Conservation (phyloP, 805 yeast genomes). For the Kazachstania kunashirensis region DNA sequence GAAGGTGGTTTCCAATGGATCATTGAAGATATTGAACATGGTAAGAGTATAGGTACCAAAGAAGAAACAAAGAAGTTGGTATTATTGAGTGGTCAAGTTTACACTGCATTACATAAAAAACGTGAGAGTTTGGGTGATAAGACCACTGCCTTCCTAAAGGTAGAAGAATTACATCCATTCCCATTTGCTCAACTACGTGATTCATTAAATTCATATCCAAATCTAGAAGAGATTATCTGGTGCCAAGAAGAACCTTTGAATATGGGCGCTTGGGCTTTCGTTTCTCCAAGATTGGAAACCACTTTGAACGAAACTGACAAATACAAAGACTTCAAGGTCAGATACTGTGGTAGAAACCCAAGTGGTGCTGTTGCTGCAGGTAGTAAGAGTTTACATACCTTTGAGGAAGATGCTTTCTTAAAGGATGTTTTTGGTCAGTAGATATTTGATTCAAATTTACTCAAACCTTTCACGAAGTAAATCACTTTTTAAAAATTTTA, state of each 20-base stretch:
- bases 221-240: slow-evolving; percentile 82
- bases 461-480: no score
- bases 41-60: slow-evolving; percentile 63
- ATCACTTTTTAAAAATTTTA: no score
- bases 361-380: slow-evolving; percentile 98
- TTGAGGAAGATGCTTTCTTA: slow-evolving; percentile 84
- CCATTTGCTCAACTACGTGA: slow-evolving; percentile 92
- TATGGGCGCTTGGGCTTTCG: slow-evolving; percentile 84
- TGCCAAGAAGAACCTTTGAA: slow-evolving; percentile 98
- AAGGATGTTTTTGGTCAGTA: slow-evolving; percentile 50
- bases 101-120: slow-evolving; percentile 81
- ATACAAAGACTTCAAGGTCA: slow-evolving; percentile 47
- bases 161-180: slow-evolving; percentile 98
- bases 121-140: slow-evolving; percentile 70
- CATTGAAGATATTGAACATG: slow-evolving; percentile 84
- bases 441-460: neutral
- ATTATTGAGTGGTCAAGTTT: slow-evolving; percentile 87
- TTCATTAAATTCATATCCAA: slow-evolving; percentile 67
- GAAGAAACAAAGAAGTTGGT: slow-evolving; percentile 83
- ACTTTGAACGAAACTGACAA: slow-evolving; percentile 64
- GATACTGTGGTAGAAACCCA: slow-evolving; percentile 97
- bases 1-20: slow-evolving; percentile 93
- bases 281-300: slow-evolving; percentile 73
- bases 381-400: slow-evolving; percentile 73
- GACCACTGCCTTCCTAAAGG: slow-evolving; percentile 76